A percentile compares a stretch with the other conserved stretches of the same genome.
Evolutionary conservation across 2,329 filamentous ascomycete species (phyloP).

Genomic region (Fusarium vanettenii): DNA sequence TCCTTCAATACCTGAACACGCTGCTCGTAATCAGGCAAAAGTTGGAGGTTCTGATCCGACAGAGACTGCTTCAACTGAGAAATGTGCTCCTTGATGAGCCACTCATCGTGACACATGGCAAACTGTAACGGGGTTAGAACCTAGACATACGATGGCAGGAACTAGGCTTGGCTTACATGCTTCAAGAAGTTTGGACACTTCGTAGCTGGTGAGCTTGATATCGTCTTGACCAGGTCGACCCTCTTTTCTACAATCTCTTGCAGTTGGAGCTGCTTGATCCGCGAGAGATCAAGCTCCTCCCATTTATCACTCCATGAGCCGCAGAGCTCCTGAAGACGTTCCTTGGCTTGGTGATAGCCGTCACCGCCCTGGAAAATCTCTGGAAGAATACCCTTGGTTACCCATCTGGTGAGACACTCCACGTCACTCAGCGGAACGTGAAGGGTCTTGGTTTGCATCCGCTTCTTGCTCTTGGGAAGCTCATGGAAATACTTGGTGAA

Average conservation of each 20-base stretch:
- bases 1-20: conserved; percentile 92
- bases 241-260: conserved; percentile 84
- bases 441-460: conserved; percentile 75
- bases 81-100: conserved; percentile 96
- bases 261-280: conserved; percentile 84
- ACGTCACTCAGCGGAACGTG: conserved; percentile 82
- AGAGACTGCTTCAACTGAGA: conserved; percentile 86
- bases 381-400: conserved; percentile 68
- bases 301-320: conserved; percentile 81
- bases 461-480: conserved; percentile 73
- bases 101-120: conserved; percentile 95
- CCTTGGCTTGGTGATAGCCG: conserved; percentile 66
- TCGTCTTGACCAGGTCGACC: conserved; percentile 68
- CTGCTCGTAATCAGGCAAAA: conserved; percentile 97
- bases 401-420: conserved; percentile 83
- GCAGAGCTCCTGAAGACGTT: conserved; percentile 76
- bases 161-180: conserved; percentile 72
- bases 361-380: conserved; percentile 68
- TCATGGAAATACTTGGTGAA: conserved; percentile 76
- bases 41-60: conserved; percentile 95
- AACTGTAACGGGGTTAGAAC: conserved; percentile 70
- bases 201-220: conserved; percentile 74
- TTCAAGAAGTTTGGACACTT: conserved; percentile 84
- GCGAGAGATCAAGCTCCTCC: conserved; percentile 85
- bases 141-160: not conserved